phyloP scores from a whole-genome alignment of 805 yeast species.

The Schizosaccharomyces japonicus region DNA sequence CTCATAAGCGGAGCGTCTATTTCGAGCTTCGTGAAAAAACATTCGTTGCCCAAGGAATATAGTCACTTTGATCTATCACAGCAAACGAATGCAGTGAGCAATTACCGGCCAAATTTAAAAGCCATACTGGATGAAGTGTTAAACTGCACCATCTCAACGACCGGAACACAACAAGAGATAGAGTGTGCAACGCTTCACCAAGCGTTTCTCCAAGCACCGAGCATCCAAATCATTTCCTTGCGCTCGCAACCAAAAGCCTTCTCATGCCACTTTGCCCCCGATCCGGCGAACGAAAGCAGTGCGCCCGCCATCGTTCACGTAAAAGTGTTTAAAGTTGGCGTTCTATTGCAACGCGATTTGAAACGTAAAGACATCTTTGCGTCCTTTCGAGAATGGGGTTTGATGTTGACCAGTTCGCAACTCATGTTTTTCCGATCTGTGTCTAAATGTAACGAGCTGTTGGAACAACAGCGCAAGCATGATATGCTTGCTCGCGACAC shows the following conservation, averaged over 20 bases:
- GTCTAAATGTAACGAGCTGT: slow-evolving; percentile 16
- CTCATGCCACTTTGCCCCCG: slow-evolving; percentile 10
- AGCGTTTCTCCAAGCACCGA: slow-evolving; percentile 15
- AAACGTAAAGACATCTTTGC: slow-evolving; percentile 13
- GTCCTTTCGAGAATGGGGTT: slow-evolving; percentile 22
- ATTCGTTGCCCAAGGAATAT: not conserved
- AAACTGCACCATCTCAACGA: slow-evolving; percentile 5
- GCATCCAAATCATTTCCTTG: slow-evolving; percentile 18
- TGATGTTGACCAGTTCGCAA: slow-evolving; percentile 20
- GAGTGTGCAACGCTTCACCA: slow-evolving; percentile 13
- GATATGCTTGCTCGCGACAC: too few relatives aligned
- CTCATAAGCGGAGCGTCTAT: not conserved
- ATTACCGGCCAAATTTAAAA: not conserved
- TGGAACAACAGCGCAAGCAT: slow-evolving; percentile 12
- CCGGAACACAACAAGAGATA: slow-evolving; percentile 10
- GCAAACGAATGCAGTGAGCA: not conserved
- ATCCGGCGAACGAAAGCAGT: slow-evolving; percentile 12
- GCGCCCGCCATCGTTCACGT: slow-evolving; percentile 19
- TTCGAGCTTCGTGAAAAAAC: not conserved
- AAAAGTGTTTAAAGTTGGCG: slow-evolving; percentile 19
- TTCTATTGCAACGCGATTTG: slow-evolving; percentile 17
- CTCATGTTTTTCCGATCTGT: slow-evolving; percentile 20
- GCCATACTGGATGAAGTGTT: not conserved
- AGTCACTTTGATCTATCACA: not conserved
- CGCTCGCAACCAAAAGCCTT: slow-evolving; percentile 19